Conservation (phyloP, 192 early-diverging fungal species). For the Phycomyces nitens region DNA sequence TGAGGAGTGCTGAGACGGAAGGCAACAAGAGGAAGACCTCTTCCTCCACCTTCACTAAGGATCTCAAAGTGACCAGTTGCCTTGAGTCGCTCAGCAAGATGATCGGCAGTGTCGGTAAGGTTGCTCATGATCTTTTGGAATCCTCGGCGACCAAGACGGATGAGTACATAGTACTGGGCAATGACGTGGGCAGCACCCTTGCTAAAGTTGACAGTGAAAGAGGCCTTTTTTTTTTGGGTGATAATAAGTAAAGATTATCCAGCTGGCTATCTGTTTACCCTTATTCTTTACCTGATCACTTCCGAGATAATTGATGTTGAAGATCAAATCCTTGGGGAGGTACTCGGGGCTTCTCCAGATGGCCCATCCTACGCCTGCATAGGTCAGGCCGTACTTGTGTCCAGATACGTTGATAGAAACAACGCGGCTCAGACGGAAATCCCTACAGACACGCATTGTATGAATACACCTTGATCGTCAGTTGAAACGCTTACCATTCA, state of each 20-base stretch:
- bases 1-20: constrained; percentile 45
- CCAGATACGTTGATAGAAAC: constrained; percentile 79
- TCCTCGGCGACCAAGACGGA: constrained; percentile 65
- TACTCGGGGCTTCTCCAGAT: constrained; percentile 67
- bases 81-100: constrained; percentile 51
- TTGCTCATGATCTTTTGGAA: constrained; percentile 66
- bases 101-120: constrained; percentile 52
- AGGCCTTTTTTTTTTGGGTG: constrained; percentile 17
- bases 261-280: neutral
- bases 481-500: constrained; percentile 50
- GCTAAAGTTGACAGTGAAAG: constrained; percentile 79
- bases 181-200: constrained; percentile 66
- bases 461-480: neutral
- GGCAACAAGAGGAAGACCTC: constrained; percentile 60
- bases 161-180: constrained; percentile 81
- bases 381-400: constrained; percentile 85
- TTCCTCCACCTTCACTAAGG: constrained; percentile 37
- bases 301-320: constrained; percentile 74
- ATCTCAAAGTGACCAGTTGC: constrained; percentile 60
- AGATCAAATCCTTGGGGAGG: constrained; percentile 71
- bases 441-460: constrained; percentile 9
- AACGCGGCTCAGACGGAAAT: constrained; percentile 64
- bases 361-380: constrained; percentile 81
- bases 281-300: constrained; percentile 48
- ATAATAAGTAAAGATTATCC: neutral